Percentiles rank a stretch among this genome's conserved stretches.
Evolutionary conservation across 2,329 filamentous ascomycete species (phyloP).

Genomic region (Pyricularia pennisetigena): DNA sequence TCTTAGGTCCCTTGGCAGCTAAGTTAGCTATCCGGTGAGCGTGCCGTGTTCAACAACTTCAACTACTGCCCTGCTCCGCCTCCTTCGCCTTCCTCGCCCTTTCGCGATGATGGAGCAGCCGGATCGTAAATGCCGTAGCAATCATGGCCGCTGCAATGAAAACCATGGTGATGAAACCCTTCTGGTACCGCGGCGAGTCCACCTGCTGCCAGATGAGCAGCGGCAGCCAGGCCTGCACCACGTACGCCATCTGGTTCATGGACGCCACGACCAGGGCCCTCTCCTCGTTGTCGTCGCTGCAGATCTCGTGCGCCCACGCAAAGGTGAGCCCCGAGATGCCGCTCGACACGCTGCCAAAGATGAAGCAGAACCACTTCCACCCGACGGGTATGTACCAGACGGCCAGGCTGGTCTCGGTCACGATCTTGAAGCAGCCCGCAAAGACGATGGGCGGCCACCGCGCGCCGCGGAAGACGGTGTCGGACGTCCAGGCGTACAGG

Average conservation of each 20-base stretch:
- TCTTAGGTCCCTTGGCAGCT: neutral
- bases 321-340: conserved; percentile 35
- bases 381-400: conserved; percentile 34
- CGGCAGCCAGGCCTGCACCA: conserved; percentile 61
- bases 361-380: conserved; percentile 56
- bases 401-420: conserved; percentile 27
- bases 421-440: conserved; percentile 30
- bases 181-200: conserved; percentile 49
- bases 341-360: conserved; percentile 42
- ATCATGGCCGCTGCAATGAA: conserved; percentile 40
- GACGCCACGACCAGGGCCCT: conserved; percentile 52
- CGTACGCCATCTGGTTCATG: conserved; percentile 63
- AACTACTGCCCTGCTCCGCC: neutral
- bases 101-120: conserved; percentile 35
- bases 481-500: conserved; percentile 56
- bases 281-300: conserved; percentile 48
- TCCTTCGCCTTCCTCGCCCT: neutral
- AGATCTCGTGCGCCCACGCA: conserved; percentile 41
- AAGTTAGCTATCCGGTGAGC: neutral
- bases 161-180: conserved; percentile 48
- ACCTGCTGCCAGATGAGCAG: conserved; percentile 56
- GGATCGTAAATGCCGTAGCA: conserved; percentile 34
- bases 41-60: neutral
- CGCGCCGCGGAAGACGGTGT: conserved; percentile 45
- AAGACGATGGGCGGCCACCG: conserved; percentile 58